phyloP scores from a whole-genome alignment of 352 stramenopile genomes.

The Elongisporangium undulatum region DNA sequence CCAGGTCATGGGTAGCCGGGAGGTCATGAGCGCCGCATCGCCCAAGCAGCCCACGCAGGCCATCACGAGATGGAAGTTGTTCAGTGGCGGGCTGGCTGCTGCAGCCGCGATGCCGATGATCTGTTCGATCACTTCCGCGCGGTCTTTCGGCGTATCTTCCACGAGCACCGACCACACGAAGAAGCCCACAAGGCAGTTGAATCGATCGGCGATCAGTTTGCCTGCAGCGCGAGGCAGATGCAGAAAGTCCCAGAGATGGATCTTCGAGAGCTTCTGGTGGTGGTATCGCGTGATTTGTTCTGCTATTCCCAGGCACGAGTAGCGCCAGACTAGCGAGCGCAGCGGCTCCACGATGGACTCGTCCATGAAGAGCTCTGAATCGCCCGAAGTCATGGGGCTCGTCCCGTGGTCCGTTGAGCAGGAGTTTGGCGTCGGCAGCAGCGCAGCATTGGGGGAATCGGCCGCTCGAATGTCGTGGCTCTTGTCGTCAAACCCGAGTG shows the following conservation, averaged over 20 bases:
- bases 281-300: slow-evolving; percentile 69
- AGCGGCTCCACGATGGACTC: slow-evolving; percentile 35
- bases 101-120: slow-evolving; percentile 63
- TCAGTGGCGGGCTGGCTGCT: slow-evolving; percentile 32
- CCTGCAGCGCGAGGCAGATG: slow-evolving; percentile 34
- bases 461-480: not conserved
- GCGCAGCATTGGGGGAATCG: not conserved
- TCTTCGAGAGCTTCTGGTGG: slow-evolving; percentile 35
- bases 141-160: slow-evolving; percentile 60
- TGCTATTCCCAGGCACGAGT: slow-evolving; percentile 46
- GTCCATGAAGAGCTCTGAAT: slow-evolving; percentile 39
- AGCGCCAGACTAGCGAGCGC: slow-evolving; percentile 42
- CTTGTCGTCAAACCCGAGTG: slow-evolving; percentile 7
- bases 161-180: slow-evolving; percentile 75
- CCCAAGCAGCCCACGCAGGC: slow-evolving; percentile 68
- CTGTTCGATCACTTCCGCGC: slow-evolving; percentile 62
- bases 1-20: slow-evolving; percentile 60
- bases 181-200: slow-evolving; percentile 61
- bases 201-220: slow-evolving; percentile 52
- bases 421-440: not conserved
- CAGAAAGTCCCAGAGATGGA: slow-evolving; percentile 60
- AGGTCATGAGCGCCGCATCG: slow-evolving; percentile 66
- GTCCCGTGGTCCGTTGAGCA: not conserved
- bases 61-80: slow-evolving; percentile 83
- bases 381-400: slow-evolving; percentile 10